Conservation (phyloP, 257 asterid genomes). For the Plantago major region DNA sequence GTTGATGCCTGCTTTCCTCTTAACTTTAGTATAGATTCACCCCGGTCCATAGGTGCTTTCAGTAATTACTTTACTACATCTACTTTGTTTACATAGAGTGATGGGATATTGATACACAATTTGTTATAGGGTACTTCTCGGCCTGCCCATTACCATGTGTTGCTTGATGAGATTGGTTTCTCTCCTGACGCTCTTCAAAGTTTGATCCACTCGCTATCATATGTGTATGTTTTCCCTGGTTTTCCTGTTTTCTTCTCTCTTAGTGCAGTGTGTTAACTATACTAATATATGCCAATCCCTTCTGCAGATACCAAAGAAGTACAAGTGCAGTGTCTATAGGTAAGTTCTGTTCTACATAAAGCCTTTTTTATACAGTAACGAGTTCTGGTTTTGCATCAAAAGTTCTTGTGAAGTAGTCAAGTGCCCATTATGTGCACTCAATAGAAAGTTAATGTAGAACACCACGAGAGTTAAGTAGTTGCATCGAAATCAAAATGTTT, state of each 20-base stretch:
- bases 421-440: not conserved
- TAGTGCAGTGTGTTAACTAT: not conserved
- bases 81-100: not conserved
- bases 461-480: not conserved
- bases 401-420: not conserved
- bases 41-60: not conserved
- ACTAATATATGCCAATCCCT: conserved; percentile 1
- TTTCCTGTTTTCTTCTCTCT: conserved; percentile 7
- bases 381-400: not conserved
- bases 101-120: not conserved
- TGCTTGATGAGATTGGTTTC: conserved; percentile 93
- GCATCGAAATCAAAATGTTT: not conserved
- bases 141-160: conserved; percentile 85
- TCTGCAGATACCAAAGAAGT: conserved; percentile 79
- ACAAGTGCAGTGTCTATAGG: conserved; percentile 76
- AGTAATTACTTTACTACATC: conserved; percentile 1
- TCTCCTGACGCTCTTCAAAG: conserved; percentile 80
- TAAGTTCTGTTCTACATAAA: conserved; percentile 20
- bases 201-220: conserved; percentile 74
- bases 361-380: not conserved
- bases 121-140: conserved; percentile 75
- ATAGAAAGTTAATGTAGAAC: not conserved
- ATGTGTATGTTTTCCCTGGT: conserved; percentile 58
- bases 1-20: conserved; percentile 24
- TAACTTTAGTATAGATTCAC: not conserved